Evolutionary conservation across 1,284 basidiomycete genomes (phyloP).

Genomic region (Stygiomarasmius scandens): DNA sequence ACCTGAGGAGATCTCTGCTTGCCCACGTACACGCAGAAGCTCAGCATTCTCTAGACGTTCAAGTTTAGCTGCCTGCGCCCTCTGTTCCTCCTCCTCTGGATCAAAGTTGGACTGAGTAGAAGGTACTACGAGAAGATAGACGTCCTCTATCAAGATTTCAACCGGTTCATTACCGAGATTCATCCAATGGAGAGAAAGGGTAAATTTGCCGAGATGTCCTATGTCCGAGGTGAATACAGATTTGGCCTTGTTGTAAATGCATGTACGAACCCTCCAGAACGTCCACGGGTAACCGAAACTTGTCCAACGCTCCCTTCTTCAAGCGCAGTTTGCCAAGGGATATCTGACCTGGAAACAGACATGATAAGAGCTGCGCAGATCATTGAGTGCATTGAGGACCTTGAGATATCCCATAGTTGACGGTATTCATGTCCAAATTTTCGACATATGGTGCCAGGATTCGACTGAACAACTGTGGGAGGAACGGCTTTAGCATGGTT

Average conservation of each 20-base stretch:
- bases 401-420: conserved; percentile 94
- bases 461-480: conserved; percentile 79
- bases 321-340: conserved; percentile 83
- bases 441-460: conserved; percentile 96
- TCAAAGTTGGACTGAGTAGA: conserved; percentile 75
- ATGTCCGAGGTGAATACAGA: conserved; percentile 9
- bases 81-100: conserved; percentile 82
- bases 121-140: conserved; percentile 92
- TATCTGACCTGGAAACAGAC: conserved; percentile 66
- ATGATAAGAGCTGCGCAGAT: conserved; percentile 2
- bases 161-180: conserved; percentile 94
- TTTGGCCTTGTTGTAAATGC: conserved; percentile 1
- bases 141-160: conserved; percentile 91
- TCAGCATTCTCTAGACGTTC: conserved; percentile 92
- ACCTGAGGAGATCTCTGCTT: conserved; percentile 58
- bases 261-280: conserved; percentile 80
- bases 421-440: conserved; percentile 93
- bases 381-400: conserved; percentile 45
- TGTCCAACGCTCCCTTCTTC: conserved; percentile 95
- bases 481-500: too few relatives aligned
- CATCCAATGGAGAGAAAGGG: conserved; percentile 94
- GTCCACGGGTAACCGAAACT: conserved; percentile 95
- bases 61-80: conserved; percentile 85
- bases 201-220: conserved; percentile 93
- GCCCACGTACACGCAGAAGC: conserved; percentile 75